Evolutionary conservation across 2,329 filamentous ascomycete genomes (phyloP).

Genomic region (Penicillium palitans): DNA sequence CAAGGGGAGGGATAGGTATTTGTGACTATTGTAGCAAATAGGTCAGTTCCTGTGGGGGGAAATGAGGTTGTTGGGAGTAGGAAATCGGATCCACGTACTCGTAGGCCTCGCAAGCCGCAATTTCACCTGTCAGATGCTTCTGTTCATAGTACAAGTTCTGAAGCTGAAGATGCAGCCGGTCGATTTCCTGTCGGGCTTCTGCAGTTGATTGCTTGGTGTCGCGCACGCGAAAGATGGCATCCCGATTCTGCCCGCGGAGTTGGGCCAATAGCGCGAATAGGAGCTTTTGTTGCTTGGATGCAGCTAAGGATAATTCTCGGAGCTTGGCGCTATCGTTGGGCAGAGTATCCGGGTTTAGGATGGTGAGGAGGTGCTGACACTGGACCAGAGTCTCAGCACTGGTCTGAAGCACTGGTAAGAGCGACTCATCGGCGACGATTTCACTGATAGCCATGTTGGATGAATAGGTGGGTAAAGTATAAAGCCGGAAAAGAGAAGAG

Average conservation of each 20-base stretch:
- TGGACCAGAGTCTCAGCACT: slow-evolving; percentile 73
- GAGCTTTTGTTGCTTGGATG: slow-evolving; percentile 75
- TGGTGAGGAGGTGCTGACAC: slow-evolving; percentile 59
- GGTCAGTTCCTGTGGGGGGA: slow-evolving; percentile 9
- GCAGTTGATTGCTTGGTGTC: slow-evolving; percentile 84
- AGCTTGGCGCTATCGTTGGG: slow-evolving; percentile 47
- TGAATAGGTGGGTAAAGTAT: slow-evolving; percentile 13
- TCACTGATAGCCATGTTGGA: slow-evolving; percentile 54
- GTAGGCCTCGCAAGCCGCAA: slow-evolving; percentile 84
- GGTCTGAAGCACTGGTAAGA: slow-evolving; percentile 68
- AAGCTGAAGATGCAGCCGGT: slow-evolving; percentile 84
- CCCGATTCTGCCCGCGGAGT: slow-evolving; percentile 78
- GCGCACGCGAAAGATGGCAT: slow-evolving; percentile 76
- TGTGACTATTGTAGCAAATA: slow-evolving; percentile 54
- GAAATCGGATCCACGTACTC: slow-evolving; percentile 62
- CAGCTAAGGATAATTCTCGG: slow-evolving; percentile 56
- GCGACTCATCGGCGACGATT: slow-evolving; percentile 64
- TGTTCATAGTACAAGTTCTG: slow-evolving; percentile 98
- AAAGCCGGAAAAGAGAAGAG: slow-evolving; percentile 15
- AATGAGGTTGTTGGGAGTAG: background rate
- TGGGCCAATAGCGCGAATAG: slow-evolving; percentile 77
- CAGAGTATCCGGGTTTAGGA: slow-evolving; percentile 55
- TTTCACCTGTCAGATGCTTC: slow-evolving; percentile 84
- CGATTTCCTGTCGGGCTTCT: slow-evolving; percentile 85
- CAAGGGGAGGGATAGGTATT: slow-evolving; percentile 81